These are phyloP conservation scores for Suhomyces bokatorum DNA, from an alignment of 1,139 yeast species.

Conservation along the genomic window DNA sequence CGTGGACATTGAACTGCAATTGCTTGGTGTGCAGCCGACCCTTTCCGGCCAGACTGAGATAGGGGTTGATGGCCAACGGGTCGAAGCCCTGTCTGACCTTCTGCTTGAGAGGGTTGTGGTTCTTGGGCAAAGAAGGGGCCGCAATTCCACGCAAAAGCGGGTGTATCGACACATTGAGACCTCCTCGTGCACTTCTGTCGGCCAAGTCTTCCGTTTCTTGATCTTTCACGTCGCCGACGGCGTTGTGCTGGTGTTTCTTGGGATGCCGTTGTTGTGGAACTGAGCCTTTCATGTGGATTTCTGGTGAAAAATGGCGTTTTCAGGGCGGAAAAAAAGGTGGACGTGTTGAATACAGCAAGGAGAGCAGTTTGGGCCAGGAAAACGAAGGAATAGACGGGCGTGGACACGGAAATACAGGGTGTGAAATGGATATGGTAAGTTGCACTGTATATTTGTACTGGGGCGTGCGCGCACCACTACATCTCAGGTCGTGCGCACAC, in stretches of 20 bases:
- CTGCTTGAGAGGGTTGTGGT: slow-evolving; percentile 32
- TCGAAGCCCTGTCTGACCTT: slow-evolving; percentile 39
- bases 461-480: too few species aligned
- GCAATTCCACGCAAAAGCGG: slow-evolving; percentile 48
- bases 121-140: slow-evolving; percentile 26
- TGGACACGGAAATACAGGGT: too few species aligned
- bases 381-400: too few species aligned
- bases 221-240: neutral
- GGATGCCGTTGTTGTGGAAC: neutral
- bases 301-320: neutral
- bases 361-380: too few species aligned
- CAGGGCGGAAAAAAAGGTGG: neutral
- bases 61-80: slow-evolving; percentile 56
- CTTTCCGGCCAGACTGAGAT: slow-evolving; percentile 45
- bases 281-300: slow-evolving; percentile 1
- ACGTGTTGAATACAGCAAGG: too few species aligned
- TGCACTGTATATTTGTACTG: too few species aligned
- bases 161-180: slow-evolving; percentile 58
- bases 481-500: neutral
- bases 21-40: slow-evolving; percentile 25
- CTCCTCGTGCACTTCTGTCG: slow-evolving; percentile 25
- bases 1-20: slow-evolving; percentile 56
- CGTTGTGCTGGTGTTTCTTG: neutral
- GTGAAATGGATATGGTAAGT: too few species aligned
- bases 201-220: neutral